A percentile compares a stretch with the other conserved stretches of the same genome.
phyloP scores from a whole-genome alignment of 805 yeast species.

The Peterozyma toletana region DNA sequence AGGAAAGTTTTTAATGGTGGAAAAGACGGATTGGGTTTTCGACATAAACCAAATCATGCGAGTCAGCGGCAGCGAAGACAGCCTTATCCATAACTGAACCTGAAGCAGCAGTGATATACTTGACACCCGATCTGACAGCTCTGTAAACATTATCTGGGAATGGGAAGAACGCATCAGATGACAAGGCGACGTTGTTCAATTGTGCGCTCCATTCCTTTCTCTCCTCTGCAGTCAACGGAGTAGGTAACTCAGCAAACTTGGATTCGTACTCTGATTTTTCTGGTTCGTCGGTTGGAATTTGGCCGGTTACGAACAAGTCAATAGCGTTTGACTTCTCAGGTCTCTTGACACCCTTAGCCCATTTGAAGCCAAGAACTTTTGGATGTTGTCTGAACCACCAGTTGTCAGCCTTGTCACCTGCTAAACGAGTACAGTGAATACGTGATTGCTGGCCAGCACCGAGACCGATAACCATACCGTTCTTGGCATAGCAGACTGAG shows the following conservation, averaged over 20 bases:
- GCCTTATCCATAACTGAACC: constrained; percentile 98
- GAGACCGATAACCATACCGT: constrained; percentile 98
- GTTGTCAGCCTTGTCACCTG: constrained; percentile 99
- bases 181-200: constrained; percentile 79
- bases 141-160: constrained; percentile 99
- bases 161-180: constrained; percentile 99
- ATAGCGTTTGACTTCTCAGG: constrained; percentile 98
- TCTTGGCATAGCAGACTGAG: constrained; percentile 96
- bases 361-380: constrained; percentile 80
- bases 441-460: constrained; percentile 99
- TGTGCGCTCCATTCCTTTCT: constrained; percentile 81
- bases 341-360: constrained; percentile 98
- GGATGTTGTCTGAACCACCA: constrained; percentile 99
- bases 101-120: constrained; percentile 91
- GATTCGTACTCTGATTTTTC: constrained; percentile 89
- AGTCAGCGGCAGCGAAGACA: constrained; percentile 92
- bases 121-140: constrained; percentile 95
- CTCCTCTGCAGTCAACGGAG: constrained; percentile 75
- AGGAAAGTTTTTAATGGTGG: constrained; percentile 63
- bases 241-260: constrained; percentile 79
- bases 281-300: constrained; percentile 87
- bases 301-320: constrained; percentile 86
- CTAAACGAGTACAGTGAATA: constrained; percentile 98
- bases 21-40: constrained; percentile 96
- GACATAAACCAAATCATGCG: constrained; percentile 82